Percentiles rank a stretch among this genome's conserved stretches.
These are phyloP conservation scores for Euphorbia pulcherrima DNA, from an alignment of 345 rosid genomes.

Conservation along the genomic window DNA sequence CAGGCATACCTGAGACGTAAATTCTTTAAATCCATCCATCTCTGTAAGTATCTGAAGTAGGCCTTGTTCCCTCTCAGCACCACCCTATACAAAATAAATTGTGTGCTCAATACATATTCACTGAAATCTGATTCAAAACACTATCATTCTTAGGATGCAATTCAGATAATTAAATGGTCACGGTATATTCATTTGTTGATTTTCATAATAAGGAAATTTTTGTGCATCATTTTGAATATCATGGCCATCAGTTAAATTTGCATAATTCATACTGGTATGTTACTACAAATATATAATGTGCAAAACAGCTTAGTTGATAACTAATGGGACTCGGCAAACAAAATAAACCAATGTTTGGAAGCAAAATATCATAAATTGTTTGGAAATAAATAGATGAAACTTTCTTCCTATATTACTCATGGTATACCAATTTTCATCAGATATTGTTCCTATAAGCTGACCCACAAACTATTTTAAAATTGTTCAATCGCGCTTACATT, in stretches of 20 bases:
- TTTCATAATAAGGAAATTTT: not conserved
- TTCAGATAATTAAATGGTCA: slow-evolving; percentile 1
- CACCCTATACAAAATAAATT: slow-evolving; percentile 54
- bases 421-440: too few species aligned
- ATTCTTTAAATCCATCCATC: slow-evolving; percentile 95
- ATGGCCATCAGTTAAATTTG: not conserved
- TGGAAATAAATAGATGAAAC: too few species aligned
- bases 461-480: too few species aligned
- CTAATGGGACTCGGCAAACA: not conserved
- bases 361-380: too few species aligned
- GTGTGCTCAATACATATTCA: not conserved
- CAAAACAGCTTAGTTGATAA: not conserved
- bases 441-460: too few species aligned
- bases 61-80: slow-evolving; percentile 98
- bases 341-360: too few species aligned
- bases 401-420: too few species aligned
- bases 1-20: slow-evolving; percentile 70
- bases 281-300: not conserved
- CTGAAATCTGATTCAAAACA: not conserved
- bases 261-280: not conserved
- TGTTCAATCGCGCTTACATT: too few species aligned
- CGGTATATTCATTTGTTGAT: not conserved
- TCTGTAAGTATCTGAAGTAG: slow-evolving; percentile 94
- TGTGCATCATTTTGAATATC: not conserved
- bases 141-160: not conserved